These are phyloP conservation scores for Moricandia arvensis DNA, from an alignment of 345 rosid species.

Conservation along the genomic window DNA sequence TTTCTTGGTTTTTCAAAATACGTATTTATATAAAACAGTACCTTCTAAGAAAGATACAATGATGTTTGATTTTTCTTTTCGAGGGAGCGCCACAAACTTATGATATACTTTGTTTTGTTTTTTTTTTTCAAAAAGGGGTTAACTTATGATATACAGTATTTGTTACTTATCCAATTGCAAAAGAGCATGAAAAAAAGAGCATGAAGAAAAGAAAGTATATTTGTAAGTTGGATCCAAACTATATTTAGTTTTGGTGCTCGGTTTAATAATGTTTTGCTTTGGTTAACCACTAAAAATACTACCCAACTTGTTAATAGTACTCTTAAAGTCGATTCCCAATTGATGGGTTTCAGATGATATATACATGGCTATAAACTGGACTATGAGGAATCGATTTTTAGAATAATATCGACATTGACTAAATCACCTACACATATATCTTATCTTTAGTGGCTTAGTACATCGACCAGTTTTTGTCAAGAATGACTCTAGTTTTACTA, in stretches of 20 bases:
- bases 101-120: too few species aligned
- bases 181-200: constrained; percentile 8
- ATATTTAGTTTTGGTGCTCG: constrained; percentile 24
- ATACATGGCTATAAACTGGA: constrained; percentile 26
- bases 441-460: constrained; percentile 5
- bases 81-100: neutral
- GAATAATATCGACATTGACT: constrained; percentile 14
- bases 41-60: neutral
- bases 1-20: neutral
- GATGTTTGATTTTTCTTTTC: neutral
- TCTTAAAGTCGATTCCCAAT: neutral
- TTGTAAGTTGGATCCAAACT: constrained; percentile 21
- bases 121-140: too few species aligned
- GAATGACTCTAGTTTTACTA: constrained; percentile 15
- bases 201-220: neutral
- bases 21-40: neutral
- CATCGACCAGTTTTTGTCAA: constrained; percentile 13
- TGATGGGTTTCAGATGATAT: constrained; percentile 1
- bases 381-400: constrained; percentile 12
- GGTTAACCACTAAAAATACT: neutral
- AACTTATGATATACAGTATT: too few species aligned
- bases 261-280: constrained; percentile 13
- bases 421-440: constrained; percentile 2
- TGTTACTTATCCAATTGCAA: constrained; percentile 18
- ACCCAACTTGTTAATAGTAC: neutral